Conservation (phyloP, 352 stramenopile genomes). For the Globisporangium polare region DNA sequence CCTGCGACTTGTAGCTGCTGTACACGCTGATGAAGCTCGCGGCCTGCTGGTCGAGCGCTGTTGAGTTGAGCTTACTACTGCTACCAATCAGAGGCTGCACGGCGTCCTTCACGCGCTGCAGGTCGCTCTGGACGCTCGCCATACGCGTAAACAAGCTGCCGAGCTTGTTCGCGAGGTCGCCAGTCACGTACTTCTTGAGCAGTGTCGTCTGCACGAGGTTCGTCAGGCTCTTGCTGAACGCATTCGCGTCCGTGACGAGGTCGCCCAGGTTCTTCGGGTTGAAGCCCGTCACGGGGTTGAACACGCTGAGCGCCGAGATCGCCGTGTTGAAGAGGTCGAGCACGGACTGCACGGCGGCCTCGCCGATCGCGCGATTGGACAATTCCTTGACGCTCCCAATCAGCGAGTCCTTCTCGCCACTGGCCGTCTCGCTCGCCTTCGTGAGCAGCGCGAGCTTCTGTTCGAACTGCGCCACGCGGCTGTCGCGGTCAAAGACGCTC, state of each 20-base stretch:
- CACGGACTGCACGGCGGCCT: background rate
- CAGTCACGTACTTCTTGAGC: conserved; percentile 1
- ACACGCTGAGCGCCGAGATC: conserved; percentile 5
- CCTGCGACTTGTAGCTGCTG: background rate
- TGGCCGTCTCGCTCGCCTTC: background rate
- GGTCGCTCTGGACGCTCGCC: background rate
- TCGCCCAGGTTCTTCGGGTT: conserved; percentile 1
- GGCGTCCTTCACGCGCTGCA: background rate
- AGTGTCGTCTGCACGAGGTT: conserved; percentile 1
- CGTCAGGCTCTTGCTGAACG: conserved; percentile 4
- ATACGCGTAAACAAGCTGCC: background rate
- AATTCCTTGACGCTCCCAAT: background rate
- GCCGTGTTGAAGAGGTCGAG: conserved; percentile 1
- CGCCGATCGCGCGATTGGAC: conserved; percentile 1
- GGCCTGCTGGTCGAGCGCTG: background rate
- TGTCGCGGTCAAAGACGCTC: conserved; percentile 3
- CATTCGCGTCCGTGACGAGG: background rate
- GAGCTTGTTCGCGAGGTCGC: background rate
- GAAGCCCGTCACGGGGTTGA: conserved; percentile 6
- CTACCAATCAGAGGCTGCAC: background rate
- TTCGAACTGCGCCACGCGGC: background rate
- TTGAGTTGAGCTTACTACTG: background rate
- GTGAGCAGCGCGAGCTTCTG: conserved; percentile 1
- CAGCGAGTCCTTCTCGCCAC: background rate
- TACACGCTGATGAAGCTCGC: conserved; percentile 1